A percentile compares a stretch with the other conserved stretches of the same genome.
phyloP scores from a whole-genome alignment of 768 basidiomycete species.

The Naganishia vaughanmartiniae region DNA sequence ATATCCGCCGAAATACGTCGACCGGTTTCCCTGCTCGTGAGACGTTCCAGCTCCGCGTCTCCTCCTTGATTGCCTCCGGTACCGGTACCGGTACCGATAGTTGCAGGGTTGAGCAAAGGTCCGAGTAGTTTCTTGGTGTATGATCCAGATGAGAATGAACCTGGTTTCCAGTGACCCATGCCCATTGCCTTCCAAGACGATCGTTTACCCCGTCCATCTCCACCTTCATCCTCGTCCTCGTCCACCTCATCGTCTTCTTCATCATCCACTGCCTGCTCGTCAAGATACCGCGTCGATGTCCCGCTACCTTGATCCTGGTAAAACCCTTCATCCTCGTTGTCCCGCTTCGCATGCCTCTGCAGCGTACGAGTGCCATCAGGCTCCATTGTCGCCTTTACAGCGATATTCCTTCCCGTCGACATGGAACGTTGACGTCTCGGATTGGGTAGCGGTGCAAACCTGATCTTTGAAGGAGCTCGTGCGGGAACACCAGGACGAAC shows the following conservation, averaged over 20 bases:
- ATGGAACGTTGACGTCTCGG: slow-evolving; percentile 59
- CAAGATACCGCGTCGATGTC: background rate
- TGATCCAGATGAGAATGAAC: slow-evolving; percentile 28
- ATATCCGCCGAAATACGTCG: slow-evolving; percentile 23
- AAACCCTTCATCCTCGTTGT: background rate
- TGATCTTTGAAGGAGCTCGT: slow-evolving; percentile 55
- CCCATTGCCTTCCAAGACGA: slow-evolving; percentile 43
- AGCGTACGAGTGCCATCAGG: slow-evolving; percentile 34
- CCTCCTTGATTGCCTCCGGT: background rate
- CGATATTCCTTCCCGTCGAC: slow-evolving; percentile 46
- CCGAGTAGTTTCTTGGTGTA: slow-evolving; percentile 52
- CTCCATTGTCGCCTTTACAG: slow-evolving; percentile 35
- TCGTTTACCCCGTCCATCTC: slow-evolving; percentile 31
- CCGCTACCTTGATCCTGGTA: background rate
- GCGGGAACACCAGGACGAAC: slow-evolving; percentile 9
- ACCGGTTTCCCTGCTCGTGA: background rate
- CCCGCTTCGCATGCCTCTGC: slow-evolving; percentile 28
- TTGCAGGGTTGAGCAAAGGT: slow-evolving; percentile 36
- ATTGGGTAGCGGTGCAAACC: slow-evolving; percentile 82
- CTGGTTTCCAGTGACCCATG: slow-evolving; percentile 20
- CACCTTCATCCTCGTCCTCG: slow-evolving; percentile 36
- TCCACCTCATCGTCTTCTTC: slow-evolving; percentile 31
- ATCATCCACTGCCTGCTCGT: slow-evolving; percentile 29
- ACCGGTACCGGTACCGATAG: no score
- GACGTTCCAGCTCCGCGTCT: background rate